phyloP scores from a whole-genome alignment of 1,284 basidiomycete species.

The Moniliella sp. region DNA sequence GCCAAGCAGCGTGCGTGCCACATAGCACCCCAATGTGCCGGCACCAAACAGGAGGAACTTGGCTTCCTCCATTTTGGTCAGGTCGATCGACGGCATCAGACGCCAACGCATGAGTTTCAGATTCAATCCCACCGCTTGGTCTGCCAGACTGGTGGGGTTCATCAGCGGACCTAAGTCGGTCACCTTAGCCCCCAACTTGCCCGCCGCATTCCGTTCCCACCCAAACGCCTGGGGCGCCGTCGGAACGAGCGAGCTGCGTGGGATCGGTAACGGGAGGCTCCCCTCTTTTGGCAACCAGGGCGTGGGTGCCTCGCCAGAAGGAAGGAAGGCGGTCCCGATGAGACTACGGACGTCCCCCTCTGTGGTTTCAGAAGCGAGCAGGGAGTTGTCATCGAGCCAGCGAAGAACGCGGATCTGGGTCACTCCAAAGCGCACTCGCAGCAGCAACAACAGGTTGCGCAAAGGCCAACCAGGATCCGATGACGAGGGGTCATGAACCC shows the following conservation, averaged over 20 bases:
- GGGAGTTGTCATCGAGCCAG: constrained; percentile 27
- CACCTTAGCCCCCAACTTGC: constrained; percentile 64
- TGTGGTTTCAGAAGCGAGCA: no score
- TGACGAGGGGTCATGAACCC: constrained; percentile 67
- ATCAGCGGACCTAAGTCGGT: constrained; percentile 85
- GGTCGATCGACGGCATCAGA: constrained; percentile 65
- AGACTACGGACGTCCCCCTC: no score
- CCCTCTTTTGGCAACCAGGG: no score
- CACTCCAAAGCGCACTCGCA: constrained; percentile 21
- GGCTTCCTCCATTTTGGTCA: constrained; percentile 62
- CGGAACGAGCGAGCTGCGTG: no score
- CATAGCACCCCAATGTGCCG: constrained; percentile 91
- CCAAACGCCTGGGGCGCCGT: constrained; percentile 42
- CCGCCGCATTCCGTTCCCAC: constrained; percentile 74
- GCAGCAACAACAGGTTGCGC: constrained; percentile 64
- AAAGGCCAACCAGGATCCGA: constrained; percentile 90
- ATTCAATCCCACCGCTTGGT: constrained; percentile 88
- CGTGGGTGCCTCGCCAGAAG: no score
- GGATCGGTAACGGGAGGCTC: no score
- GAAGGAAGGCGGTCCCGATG: no score
- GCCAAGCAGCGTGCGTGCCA: constrained; percentile 57
- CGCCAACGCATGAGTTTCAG: constrained; percentile 95
- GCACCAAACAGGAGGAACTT: constrained; percentile 72
- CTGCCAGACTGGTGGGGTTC: constrained; percentile 70
- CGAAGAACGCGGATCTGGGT: constrained; percentile 38